Percentiles rank a stretch among this genome's conserved stretches.
Evolutionary conservation across 2,329 filamentous ascomycete genomes (phyloP).

Genomic region (Hortaea werneckii): DNA sequence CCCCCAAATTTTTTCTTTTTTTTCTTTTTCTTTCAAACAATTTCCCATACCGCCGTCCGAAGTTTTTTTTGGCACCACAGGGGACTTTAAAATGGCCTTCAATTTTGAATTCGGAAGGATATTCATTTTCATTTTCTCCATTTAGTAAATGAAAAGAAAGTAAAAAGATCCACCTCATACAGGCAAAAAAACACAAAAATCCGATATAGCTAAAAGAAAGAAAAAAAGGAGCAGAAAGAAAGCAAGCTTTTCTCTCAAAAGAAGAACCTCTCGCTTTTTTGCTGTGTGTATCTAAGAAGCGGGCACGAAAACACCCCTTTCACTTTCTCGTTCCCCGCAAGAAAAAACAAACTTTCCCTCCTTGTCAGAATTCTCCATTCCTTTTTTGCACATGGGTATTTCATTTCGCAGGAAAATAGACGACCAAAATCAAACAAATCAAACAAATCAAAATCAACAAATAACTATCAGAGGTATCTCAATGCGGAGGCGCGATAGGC

Average conservation of each 20-base stretch:
- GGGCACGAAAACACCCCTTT: too few relatives aligned
- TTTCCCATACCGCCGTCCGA: background rate
- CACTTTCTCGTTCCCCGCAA: too few relatives aligned
- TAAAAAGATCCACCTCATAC: too few relatives aligned
- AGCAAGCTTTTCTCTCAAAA: background rate
- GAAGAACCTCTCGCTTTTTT: background rate
- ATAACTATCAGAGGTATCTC: constrained; percentile 5
- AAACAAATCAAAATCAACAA: background rate
- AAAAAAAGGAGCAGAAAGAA: background rate
- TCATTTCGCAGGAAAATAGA: background rate
- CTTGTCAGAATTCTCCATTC: background rate
- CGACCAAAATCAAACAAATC: background rate
- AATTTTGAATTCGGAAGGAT: too few relatives aligned
- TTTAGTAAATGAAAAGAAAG: background rate
- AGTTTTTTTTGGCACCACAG: too few relatives aligned
- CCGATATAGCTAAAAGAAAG: background rate
- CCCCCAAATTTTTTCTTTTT: background rate
- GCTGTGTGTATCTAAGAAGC: background rate
- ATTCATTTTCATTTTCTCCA: background rate
- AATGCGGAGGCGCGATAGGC: constrained; percentile 29
- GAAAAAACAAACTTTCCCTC: too few relatives aligned
- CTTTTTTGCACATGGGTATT: constrained; percentile 6
- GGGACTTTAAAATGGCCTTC: too few relatives aligned
- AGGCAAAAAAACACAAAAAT: background rate
- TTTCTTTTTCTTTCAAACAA: background rate